Conservation (phyloP, 306 rosid species). For the Pterocarpus macrocarpus region DNA sequence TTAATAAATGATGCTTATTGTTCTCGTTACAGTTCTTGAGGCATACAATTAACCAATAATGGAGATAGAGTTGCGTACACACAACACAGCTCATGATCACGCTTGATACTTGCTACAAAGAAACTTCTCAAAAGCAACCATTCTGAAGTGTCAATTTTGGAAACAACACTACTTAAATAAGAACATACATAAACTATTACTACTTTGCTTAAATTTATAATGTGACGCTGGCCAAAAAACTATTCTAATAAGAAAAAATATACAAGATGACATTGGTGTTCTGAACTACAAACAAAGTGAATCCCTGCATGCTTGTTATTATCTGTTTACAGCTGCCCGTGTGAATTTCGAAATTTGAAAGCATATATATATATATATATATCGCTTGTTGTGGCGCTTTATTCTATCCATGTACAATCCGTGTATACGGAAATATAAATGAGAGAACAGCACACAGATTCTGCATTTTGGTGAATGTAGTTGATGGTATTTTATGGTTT, state of each 20-base stretch:
- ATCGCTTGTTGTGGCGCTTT: constrained; percentile 42
- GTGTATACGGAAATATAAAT: constrained; percentile 33
- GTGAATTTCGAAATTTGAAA: constrained; percentile 38
- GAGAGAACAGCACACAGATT: constrained; percentile 30
- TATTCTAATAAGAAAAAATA: not conserved
- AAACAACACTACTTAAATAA: not conserved
- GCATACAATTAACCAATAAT: not conserved
- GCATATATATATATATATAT: constrained; percentile 6
- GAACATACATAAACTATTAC: not conserved
- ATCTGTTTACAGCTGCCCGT: constrained; percentile 43
- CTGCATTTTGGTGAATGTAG: not conserved
- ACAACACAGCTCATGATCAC: constrained; percentile 1
- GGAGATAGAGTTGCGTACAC: constrained; percentile 14
- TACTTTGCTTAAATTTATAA: not conserved
- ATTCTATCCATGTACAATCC: constrained; percentile 54
- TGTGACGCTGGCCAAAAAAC: not conserved
- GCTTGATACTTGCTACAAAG: not conserved
- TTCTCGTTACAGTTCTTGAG: constrained; percentile 34
- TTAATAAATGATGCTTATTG: not conserved
- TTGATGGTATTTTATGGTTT: not conserved
- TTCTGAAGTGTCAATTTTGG: not conserved
- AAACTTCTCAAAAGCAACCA: constrained; percentile 14
- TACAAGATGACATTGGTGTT: constrained; percentile 4
- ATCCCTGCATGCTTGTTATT: not conserved
- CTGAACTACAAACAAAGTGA: not conserved